phyloP scores from a whole-genome alignment of 257 asterid genomes.

The Gentiana dahurica region DNA sequence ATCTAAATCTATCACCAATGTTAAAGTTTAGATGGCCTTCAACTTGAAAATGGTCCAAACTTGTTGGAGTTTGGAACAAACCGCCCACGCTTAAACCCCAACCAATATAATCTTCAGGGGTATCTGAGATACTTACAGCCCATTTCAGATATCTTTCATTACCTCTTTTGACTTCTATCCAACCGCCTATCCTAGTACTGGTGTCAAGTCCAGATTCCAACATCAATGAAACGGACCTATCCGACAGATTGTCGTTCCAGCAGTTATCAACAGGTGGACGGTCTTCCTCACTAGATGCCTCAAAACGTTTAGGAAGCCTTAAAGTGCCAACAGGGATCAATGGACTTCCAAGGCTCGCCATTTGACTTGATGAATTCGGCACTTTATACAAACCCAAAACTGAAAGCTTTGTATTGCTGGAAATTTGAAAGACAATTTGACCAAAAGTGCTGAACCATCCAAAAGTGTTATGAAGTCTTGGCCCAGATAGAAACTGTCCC shows the following conservation, averaged over 20 bases:
- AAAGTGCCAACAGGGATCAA: constrained; percentile 40
- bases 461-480: constrained; percentile 17
- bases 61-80: constrained; percentile 29
- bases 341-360: constrained; percentile 44
- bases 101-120: constrained; percentile 70
- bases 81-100: constrained; percentile 86
- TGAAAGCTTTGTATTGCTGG: constrained; percentile 63
- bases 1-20: constrained; percentile 43
- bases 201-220: constrained; percentile 52
- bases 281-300: constrained; percentile 32
- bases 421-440: constrained; percentile 51
- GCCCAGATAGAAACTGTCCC: constrained; percentile 62
- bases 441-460: constrained; percentile 62
- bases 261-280: constrained; percentile 10
- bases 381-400: constrained; percentile 51
- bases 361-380: constrained; percentile 29
- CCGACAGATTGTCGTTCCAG: constrained; percentile 12
- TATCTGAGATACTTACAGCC: constrained; percentile 55
- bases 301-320: constrained; percentile 24
- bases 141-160: constrained; percentile 40
- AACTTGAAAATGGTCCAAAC: constrained; percentile 54
- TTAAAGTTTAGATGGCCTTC: constrained; percentile 51
- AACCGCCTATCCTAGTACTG: constrained; percentile 56
- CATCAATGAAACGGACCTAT: constrained; percentile 58
- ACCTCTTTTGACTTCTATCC: constrained; percentile 55